Evolutionary conservation across 169 alveolate species (phyloP), one percentile per base, ranked within the genome.

Genomic region (Eimeria maxima): DNA sequence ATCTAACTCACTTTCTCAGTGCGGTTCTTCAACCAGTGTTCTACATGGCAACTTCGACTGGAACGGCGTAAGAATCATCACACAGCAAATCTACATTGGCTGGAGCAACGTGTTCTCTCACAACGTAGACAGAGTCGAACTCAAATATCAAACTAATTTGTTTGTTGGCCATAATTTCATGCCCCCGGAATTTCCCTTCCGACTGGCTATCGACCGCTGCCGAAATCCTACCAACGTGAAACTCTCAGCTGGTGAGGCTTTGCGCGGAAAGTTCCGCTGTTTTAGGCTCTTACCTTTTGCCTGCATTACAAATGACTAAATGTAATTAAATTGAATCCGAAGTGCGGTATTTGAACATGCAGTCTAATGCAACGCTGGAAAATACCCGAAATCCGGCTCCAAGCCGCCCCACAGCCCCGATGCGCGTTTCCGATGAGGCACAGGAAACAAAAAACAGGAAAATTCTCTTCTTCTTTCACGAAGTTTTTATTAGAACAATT

Each of bases 401-500:
- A 38, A 38, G 38, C 81, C 81, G 27, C 78, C 78, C 78, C 78
- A 67, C 78, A 67, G 78, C 78, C 78, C 78, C 45, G 78, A 29
- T 67, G 78, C 5, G 78, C 22, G 29, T n/a, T 27, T 45, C 22
- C 47, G 7, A 29, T 67, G 78, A 67, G 78, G 78, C 78, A 29
- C 3, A 5, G 22, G 4, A 4, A 29, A 6, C 47, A 67, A 67
- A 11, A 27, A 67, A 5, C 4, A 27, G 7, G 10, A 4, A 27
- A 18, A 14, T n/a, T 67, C 13, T n/a, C 78, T 47, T 8, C 38
- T 67, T 20, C 24, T 67, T 67, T 67, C 78, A 67, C 47, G 78
- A 45, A n/a, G 13, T 7, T 67, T 67, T 18, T 2, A n/a, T 67
- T 3, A 0, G 13, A 29, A 8, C 29, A 10, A 67, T 11, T 27